Base-by-base conservation (phyloP, 2,329 filamentous ascomycete genomes). In the Aureobasidium sp. region DNA sequence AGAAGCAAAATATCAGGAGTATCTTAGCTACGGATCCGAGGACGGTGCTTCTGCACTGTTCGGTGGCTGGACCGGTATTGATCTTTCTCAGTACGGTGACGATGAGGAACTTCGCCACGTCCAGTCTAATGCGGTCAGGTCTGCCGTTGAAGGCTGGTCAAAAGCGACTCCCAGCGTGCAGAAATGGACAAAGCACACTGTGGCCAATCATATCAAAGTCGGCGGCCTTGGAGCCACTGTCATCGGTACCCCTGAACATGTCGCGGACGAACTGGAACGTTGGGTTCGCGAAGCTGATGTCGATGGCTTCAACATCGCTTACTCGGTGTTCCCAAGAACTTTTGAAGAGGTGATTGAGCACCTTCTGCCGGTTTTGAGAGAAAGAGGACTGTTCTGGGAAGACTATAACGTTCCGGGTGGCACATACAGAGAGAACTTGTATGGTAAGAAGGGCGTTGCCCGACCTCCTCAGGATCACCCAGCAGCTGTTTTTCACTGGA, bases 301-400 rank as follows among this genome's bases (percentile, higher is more conserved):
- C 1, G 85, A 88, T 62, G 85, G 85, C 0, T 89, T 89, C 68
- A 89, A 89, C 62, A 76, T 88, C 64, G 83, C 79, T 1, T 86
- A 87, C 57, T 79, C 80, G 0, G 68, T 85, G n/a, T 83, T 83
- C 60, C 84, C 83, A 0, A 77, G 79, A 54, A 82, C 81, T 0
- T 87, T 86, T 68, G 78, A 81, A 55, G 84, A 87, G 58, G 79
- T 87, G 11, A 77, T 81, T 35, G 80, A 86, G 25, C 44, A 48
- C 27, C 16, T 71, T 3, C 61, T 69, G 50, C 69, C 68, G 1
- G 69, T 70, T 55, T 56, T 71, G 59, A 58, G 62, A 42, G 58
- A 55, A 39, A 58, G 69, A 21, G 69, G 68, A 0, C 58, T 71
- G 1, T 64, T 70, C 25, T 45, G 40, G 40, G 50, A 53, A 7